Conservation (phyloP, 495 filamentous ascomycete genomes). For the Eremomyces bilateralis region DNA sequence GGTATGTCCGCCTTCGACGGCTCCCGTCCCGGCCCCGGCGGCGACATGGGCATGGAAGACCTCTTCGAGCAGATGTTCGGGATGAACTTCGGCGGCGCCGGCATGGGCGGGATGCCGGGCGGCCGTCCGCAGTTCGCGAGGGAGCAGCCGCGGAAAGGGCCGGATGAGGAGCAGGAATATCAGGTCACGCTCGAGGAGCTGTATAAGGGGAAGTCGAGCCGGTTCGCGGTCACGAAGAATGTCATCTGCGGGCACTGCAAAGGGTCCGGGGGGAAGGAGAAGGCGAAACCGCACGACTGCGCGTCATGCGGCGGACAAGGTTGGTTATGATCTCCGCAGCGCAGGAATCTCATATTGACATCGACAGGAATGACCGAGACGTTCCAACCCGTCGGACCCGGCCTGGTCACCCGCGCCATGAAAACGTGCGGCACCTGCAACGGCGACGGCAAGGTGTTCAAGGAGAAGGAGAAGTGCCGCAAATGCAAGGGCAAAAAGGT, state of each 20-base stretch:
- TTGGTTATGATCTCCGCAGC: slow-evolving; percentile 9
- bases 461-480: slow-evolving; percentile 91
- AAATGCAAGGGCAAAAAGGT: slow-evolving; percentile 89
- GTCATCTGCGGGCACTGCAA: slow-evolving; percentile 72
- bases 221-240: slow-evolving; percentile 84
- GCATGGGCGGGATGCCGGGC: slow-evolving; percentile 26
- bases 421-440: slow-evolving; percentile 57
- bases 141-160: slow-evolving; percentile 40
- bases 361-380: background rate
- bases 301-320: slow-evolving; percentile 59
- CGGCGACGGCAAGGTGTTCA: slow-evolving; percentile 62
- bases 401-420: slow-evolving; percentile 54
- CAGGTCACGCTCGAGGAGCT: slow-evolving; percentile 78
- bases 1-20: slow-evolving; percentile 86
- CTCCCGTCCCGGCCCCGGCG: slow-evolving; percentile 28
- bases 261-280: slow-evolving; percentile 77
- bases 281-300: slow-evolving; percentile 69
- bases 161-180: slow-evolving; percentile 74
- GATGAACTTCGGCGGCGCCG: slow-evolving; percentile 21
- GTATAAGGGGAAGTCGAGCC: slow-evolving; percentile 96
- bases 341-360: background rate
- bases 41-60: slow-evolving; percentile 68
- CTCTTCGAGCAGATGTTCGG: slow-evolving; percentile 89
- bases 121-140: slow-evolving; percentile 20
- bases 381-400: background rate